phyloP scores from a whole-genome alignment of 371 early-diverging fungal genomes.

The Syncephalastrum monosporum region DNA sequence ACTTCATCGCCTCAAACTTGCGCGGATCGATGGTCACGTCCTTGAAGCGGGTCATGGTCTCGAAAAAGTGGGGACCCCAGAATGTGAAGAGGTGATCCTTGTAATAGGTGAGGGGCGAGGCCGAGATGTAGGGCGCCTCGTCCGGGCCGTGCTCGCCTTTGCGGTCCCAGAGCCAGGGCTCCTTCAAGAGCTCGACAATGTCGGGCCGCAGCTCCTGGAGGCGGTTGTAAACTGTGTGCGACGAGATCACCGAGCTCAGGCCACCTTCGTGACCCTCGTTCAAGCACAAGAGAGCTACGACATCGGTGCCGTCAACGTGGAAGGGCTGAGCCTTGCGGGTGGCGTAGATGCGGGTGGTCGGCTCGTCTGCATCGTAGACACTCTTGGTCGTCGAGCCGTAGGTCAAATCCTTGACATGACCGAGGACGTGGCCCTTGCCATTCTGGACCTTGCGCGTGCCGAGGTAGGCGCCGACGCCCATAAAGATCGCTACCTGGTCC shows the following conservation, averaged over 20 bases:
- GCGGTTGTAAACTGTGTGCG: constrained; percentile 45
- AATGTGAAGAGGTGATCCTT: constrained; percentile 38
- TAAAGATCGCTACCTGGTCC: constrained; percentile 39
- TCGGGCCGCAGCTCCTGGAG: constrained; percentile 37
- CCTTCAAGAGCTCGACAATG: constrained; percentile 40
- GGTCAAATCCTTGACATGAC: constrained; percentile 45
- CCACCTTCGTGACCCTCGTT: constrained; percentile 37
- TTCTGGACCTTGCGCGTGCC: constrained; percentile 37
- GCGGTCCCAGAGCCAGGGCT: constrained; percentile 47
- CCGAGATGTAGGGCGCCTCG: constrained; percentile 30
- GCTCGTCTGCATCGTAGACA: constrained; percentile 35
- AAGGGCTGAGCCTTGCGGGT: constrained; percentile 50
- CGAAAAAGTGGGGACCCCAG: constrained; percentile 48
- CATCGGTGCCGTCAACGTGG: constrained; percentile 47
- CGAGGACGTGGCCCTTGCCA: constrained; percentile 41
- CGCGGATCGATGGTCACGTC: constrained; percentile 24
- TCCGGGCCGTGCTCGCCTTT: constrained; percentile 36
- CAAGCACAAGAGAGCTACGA: constrained; percentile 39
- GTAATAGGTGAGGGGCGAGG: constrained; percentile 32
- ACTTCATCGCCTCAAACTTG: constrained; percentile 40
- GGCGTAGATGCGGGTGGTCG: constrained; percentile 48
- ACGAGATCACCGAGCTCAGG: constrained; percentile 38
- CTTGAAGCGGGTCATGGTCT: constrained; percentile 40
- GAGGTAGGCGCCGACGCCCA: constrained; percentile 48
- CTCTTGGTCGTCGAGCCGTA: constrained; percentile 38